These are phyloP conservation scores for Endotrypanum monterogeii DNA, from an alignment of 208 protist species.

Conservation along the genomic window DNA sequence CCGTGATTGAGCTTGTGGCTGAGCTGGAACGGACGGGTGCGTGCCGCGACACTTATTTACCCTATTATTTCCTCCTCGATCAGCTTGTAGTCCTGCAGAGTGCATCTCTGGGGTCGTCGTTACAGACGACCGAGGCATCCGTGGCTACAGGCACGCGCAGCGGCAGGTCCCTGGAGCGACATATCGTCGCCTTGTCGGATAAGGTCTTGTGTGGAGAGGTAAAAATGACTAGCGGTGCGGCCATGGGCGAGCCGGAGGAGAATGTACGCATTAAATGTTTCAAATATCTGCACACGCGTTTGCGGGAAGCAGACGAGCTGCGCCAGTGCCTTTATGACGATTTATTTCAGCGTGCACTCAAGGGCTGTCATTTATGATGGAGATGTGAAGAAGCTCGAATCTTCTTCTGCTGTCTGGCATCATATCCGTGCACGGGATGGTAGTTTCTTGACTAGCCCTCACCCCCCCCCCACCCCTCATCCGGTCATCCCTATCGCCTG, in stretches of 20 bases:
- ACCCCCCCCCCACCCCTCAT: no score
- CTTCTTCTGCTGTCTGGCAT: neutral
- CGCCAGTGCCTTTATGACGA: constrained; percentile 42
- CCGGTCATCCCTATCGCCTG: no score
- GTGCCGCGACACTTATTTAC: constrained; percentile 52
- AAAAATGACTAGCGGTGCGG: neutral
- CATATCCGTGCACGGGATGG: neutral
- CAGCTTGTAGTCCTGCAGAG: constrained; percentile 24
- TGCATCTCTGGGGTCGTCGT: neutral
- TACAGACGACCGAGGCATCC: neutral
- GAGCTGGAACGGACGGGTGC: constrained; percentile 47
- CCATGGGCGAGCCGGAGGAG: neutral
- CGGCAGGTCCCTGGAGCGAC: constrained; percentile 7
- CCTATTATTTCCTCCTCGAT: constrained; percentile 58
- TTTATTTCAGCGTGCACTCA: constrained; percentile 14
- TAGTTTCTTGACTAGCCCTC: neutral
- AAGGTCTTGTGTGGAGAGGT: constrained; percentile 12
- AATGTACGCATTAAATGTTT: constrained; percentile 4
- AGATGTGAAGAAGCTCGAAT: neutral
- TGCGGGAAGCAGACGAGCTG: constrained; percentile 34
- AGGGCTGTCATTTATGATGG: neutral
- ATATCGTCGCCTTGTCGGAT: neutral
- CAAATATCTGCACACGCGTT: constrained; percentile 26
- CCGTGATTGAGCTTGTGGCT: constrained; percentile 50
- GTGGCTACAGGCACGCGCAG: neutral